Percentiles rank a stretch among this genome's conserved stretches.
Evolutionary conservation across 306 rosid genomes (phyloP).

Genomic region (Bauhinia variegata): DNA sequence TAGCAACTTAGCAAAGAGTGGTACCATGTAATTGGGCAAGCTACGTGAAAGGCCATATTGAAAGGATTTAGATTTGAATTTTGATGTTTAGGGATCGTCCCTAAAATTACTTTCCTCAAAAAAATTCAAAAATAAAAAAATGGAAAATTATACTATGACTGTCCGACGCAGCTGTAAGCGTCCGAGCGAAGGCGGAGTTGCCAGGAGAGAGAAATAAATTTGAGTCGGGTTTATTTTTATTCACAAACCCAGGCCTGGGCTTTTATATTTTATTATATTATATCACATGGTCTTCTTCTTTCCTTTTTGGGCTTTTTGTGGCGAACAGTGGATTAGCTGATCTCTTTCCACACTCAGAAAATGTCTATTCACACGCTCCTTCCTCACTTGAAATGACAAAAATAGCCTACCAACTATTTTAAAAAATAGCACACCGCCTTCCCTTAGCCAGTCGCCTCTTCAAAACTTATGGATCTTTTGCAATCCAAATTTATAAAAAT

Average conservation of each 20-base stretch:
- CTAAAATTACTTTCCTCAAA: constrained; percentile 25
- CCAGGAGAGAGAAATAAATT: neutral
- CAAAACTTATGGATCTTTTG: too few relatives aligned
- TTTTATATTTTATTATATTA: neutral
- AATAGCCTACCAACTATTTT: too few relatives aligned
- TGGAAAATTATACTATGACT: neutral
- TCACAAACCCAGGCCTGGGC: neutral
- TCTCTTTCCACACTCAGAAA: too few relatives aligned
- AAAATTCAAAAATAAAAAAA: neutral
- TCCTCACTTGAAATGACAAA: too few relatives aligned
- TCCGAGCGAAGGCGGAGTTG: neutral
- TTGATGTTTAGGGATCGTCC: constrained; percentile 41
- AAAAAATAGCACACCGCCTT: too few relatives aligned
- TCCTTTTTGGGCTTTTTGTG: too few relatives aligned
- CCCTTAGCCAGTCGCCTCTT: too few relatives aligned
- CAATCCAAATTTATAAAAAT: too few relatives aligned
- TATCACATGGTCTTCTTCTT: too few relatives aligned
- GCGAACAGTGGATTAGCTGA: too few relatives aligned
- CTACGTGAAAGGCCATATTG: constrained; percentile 88
- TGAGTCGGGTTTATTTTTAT: neutral
- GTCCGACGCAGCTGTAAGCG: neutral
- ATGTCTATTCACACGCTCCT: too few relatives aligned
- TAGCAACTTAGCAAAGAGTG: constrained; percentile 15
- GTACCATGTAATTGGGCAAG: constrained; percentile 86
- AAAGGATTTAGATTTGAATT: constrained; percentile 49